A percentile compares a stretch with the other conserved stretches of the same genome.
Evolutionary conservation across 768 basidiomycete species (phyloP).

Genomic region (Lepiota venenata): DNA sequence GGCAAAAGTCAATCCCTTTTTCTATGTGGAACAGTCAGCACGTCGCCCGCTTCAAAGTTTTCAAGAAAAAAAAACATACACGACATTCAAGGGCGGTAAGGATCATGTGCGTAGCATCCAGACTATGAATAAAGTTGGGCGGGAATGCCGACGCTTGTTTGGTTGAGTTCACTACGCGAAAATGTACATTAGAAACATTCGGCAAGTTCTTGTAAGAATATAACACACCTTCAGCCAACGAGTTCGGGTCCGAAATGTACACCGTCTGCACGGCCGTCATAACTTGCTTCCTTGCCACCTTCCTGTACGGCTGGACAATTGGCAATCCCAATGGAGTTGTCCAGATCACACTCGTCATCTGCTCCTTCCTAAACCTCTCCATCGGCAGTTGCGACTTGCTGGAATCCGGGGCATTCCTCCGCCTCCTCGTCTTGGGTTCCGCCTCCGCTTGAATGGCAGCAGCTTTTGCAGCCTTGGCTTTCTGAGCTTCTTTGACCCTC

Average conservation of each 20-base stretch:
- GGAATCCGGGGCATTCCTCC: conserved; percentile 5
- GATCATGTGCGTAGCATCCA: conserved; percentile 99
- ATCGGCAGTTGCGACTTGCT: conserved; percentile 6
- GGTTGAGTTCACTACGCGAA: conserved; percentile 56
- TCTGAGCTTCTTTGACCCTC: neutral
- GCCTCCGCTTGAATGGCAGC: conserved; percentile 1
- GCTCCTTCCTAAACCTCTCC: conserved; percentile 65
- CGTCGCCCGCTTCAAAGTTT: neutral
- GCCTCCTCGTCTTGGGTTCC: conserved; percentile 7
- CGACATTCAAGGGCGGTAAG: conserved; percentile 88
- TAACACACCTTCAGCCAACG: conserved; percentile 58
- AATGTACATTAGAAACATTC: conserved; percentile 6
- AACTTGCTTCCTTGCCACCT: conserved; percentile 77
- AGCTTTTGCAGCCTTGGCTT: conserved; percentile 1
- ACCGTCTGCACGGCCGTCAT: conserved; percentile 83
- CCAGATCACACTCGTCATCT: conserved; percentile 97
- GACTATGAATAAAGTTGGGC: conserved; percentile 96
- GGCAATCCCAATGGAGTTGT: conserved; percentile 94
- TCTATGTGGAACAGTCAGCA: conserved; percentile 34
- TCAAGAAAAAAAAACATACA: conserved; percentile 38
- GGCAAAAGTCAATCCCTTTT: conserved; percentile 78
- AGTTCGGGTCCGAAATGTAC: conserved; percentile 84
- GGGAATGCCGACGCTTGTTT: conserved; percentile 98
- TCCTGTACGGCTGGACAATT: conserved; percentile 95
- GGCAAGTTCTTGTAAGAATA: neutral